A percentile compares a stretch with the other conserved stretches of the same genome.
phyloP scores from a whole-genome alignment of 1,284 basidiomycete genomes.

The Puccinia novopanici region DNA sequence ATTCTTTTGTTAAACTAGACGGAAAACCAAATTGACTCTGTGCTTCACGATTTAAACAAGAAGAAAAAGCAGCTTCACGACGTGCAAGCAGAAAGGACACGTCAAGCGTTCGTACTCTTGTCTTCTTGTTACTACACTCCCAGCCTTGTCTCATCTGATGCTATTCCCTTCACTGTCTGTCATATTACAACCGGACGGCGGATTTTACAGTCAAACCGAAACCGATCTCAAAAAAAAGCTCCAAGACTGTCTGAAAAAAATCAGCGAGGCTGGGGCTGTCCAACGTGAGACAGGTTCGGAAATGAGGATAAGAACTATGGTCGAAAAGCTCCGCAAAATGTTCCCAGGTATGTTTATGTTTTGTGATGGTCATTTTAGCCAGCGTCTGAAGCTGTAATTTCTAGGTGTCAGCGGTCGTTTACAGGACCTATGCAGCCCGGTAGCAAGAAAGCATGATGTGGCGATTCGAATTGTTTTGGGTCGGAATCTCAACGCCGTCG shows the following conservation, averaged over 20 bases:
- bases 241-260: slow-evolving; percentile 75
- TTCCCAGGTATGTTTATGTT: slow-evolving; percentile 68
- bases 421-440: slow-evolving; percentile 88
- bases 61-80: slow-evolving; percentile 73
- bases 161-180: background rate
- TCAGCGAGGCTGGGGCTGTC: slow-evolving; percentile 84
- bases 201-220: slow-evolving; percentile 72
- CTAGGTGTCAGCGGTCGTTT: slow-evolving; percentile 70
- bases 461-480: slow-evolving; percentile 95
- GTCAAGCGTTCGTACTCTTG: slow-evolving; percentile 66
- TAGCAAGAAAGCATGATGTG: slow-evolving; percentile 84
- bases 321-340: slow-evolving; percentile 77
- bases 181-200: background rate
- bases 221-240: slow-evolving; percentile 88
- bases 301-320: slow-evolving; percentile 77
- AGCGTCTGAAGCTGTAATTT: slow-evolving; percentile 52
- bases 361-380: background rate
- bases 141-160: background rate
- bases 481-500: slow-evolving; percentile 89
- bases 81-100: slow-evolving; percentile 71
- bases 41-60: slow-evolving; percentile 66
- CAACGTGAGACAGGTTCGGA: slow-evolving; percentile 83
- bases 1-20: background rate
- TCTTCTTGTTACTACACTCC: background rate
- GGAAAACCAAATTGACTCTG: slow-evolving; percentile 55